phyloP scores from a whole-genome alignment of 2,329 filamentous ascomycete species.

The Hansfordia pulvinata region DNA sequence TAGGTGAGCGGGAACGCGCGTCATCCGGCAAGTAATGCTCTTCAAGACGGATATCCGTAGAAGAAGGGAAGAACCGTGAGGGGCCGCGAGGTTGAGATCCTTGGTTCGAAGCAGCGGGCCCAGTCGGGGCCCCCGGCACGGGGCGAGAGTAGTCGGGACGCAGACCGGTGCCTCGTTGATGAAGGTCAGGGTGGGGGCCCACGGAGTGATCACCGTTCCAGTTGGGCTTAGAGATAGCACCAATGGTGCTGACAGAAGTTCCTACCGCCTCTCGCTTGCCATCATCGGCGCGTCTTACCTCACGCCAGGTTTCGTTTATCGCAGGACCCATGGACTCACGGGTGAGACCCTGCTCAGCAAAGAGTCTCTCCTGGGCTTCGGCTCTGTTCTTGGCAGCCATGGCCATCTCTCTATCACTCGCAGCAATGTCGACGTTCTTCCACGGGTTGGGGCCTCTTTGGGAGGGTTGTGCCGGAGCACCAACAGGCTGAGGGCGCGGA shows the following conservation, averaged over 20 bases:
- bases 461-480: slow-evolving; percentile 4
- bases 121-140: slow-evolving; percentile 3
- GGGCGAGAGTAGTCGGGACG: slow-evolving; percentile 8
- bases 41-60: slow-evolving; percentile 32
- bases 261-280: slow-evolving; percentile 17
- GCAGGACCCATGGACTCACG: slow-evolving; percentile 28
- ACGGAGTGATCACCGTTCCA: slow-evolving; percentile 10
- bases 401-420: no score
- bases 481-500: no score
- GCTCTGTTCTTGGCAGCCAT: slow-evolving; percentile 23
- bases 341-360: slow-evolving; percentile 31
- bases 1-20: slow-evolving; percentile 41
- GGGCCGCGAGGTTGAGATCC: slow-evolving; percentile 30
- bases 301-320: slow-evolving; percentile 39
- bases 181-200: slow-evolving; percentile 3
- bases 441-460: slow-evolving; percentile 8
- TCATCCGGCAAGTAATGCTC: slow-evolving; percentile 20
- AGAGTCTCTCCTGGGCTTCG: slow-evolving; percentile 22
- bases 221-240: slow-evolving; percentile 1
- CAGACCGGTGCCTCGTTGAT: slow-evolving; percentile 5
- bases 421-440: slow-evolving; percentile 10
- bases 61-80: slow-evolving; percentile 47
- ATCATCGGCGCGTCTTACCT: slow-evolving; percentile 17
- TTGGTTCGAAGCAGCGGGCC: slow-evolving; percentile 7
- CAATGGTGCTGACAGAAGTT: neutral